Conservation (phyloP, 352 stramenopile species). For the Peronospora destructor region DNA sequence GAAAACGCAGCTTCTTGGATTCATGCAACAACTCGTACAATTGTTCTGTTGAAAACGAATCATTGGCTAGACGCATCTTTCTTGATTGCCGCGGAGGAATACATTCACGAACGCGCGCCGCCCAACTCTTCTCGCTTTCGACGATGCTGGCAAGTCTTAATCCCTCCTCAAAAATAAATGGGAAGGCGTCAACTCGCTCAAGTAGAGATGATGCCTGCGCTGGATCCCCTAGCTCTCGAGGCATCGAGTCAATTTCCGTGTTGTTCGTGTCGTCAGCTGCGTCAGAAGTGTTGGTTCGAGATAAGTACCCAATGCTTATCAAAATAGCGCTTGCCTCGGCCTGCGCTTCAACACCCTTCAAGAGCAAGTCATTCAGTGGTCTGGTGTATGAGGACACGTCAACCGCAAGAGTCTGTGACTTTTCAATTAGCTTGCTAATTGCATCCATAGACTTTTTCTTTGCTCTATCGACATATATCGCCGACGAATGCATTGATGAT, state of each 20-base stretch:
- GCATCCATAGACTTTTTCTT: slow-evolving; percentile 64
- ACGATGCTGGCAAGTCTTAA: slow-evolving; percentile 50
- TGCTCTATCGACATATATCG: slow-evolving; percentile 25
- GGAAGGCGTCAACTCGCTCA: slow-evolving; percentile 58
- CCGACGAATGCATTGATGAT: slow-evolving; percentile 12
- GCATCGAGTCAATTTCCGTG: slow-evolving; percentile 22
- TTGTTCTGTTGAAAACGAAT: slow-evolving; percentile 53
- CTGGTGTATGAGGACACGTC: slow-evolving; percentile 63
- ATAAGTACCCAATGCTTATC: slow-evolving; percentile 44
- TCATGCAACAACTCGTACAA: slow-evolving; percentile 51
- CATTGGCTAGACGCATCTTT: slow-evolving; percentile 66
- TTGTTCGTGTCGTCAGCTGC: slow-evolving; percentile 6
- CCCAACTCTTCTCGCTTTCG: slow-evolving; percentile 54
- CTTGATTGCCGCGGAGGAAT: slow-evolving; percentile 71
- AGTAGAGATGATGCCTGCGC: slow-evolving; percentile 45
- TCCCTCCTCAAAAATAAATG: slow-evolving; percentile 71
- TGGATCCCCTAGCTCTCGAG: slow-evolving; percentile 37
- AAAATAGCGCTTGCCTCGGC: slow-evolving; percentile 48
- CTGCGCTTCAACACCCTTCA: slow-evolving; percentile 38
- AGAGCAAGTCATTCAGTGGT: slow-evolving; percentile 49
- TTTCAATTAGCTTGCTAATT: slow-evolving; percentile 59
- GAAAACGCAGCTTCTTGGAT: slow-evolving; percentile 49
- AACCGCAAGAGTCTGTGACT: slow-evolving; percentile 48
- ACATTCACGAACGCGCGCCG: slow-evolving; percentile 58
- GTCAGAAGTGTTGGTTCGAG: slow-evolving; percentile 9